These are phyloP conservation scores for Xylariaceae sp. DNA, from an alignment of 2,329 filamentous ascomycete species.

Conservation along the genomic window DNA sequence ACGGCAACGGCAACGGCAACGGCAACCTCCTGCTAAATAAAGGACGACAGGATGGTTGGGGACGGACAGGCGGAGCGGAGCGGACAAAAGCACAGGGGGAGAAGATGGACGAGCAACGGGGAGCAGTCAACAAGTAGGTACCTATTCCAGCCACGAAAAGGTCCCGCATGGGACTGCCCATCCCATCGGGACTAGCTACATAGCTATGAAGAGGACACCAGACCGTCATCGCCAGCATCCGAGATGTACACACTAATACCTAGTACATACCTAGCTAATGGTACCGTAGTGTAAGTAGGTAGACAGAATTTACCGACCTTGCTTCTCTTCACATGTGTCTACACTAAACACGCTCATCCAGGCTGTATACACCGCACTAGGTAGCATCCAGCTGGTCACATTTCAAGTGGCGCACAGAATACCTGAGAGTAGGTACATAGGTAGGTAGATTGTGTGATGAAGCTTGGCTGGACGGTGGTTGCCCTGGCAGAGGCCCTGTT, in stretches of 20 bases:
- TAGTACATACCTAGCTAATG: too few species aligned
- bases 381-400: too few species aligned
- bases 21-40: conserved; percentile 12
- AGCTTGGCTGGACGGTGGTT: too few species aligned
- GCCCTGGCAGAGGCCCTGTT: too few species aligned
- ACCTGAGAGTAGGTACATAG: background rate
- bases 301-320: too few species aligned
- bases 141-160: conserved; percentile 9
- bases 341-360: too few species aligned
- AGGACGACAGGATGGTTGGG: conserved; percentile 11
- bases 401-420: too few species aligned
- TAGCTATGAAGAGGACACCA: background rate
- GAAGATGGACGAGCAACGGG: background rate
- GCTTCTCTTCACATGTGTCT: too few species aligned
- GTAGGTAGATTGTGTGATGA: background rate
- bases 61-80: conserved; percentile 2
- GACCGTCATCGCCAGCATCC: conserved; percentile 8
- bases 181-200: background rate
- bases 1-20: background rate
- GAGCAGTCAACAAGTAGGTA: conserved; percentile 8
- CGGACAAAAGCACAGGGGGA: conserved; percentile 6
- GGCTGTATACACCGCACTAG: too few species aligned
- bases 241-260: too few species aligned
- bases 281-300: background rate
- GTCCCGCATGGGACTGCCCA: background rate